Base-by-base conservation (phyloP, 1,284 basidiomycete species). In the Rhodotorula sp. region DNA sequence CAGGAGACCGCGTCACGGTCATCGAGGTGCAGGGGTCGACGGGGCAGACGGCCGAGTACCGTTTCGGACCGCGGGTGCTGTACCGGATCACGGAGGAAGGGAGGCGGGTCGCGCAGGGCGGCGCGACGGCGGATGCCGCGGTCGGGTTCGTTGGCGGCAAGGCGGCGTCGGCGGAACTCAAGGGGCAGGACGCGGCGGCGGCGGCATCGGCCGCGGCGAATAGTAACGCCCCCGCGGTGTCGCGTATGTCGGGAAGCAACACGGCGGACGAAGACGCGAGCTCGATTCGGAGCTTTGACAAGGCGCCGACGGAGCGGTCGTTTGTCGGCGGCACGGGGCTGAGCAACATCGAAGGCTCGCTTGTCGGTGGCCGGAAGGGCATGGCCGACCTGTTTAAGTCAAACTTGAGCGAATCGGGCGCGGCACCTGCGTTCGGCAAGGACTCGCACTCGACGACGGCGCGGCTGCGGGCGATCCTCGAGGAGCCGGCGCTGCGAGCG, bases 31-130 rank as follows among this genome's bases (percentile, higher is more conserved):
- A 68, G 32, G 72, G 69, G 7, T 51, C 30, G 49, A 49, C 64
- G 27, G 65, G 64, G 6, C 58, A 59, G 32, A 68, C 74, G 57
- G 93, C 91, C 66, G 94, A 98, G 82, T 99, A 94, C 84, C 89
- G 93, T 62, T 94, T 92, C 81, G 94, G 93, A 2, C 88, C 91
- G 65, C 94, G 95, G 78, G 92, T 93, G 10, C 88, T 95, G 76
- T 99, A 99, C 84, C 89, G 87, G 79, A 86, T 98, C 77, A 95
- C 95, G 0, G 92, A 94, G 44, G 91, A 94, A 78, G 95, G 95
- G 47, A 86, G 88, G 66, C 85, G 88, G 55, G 83, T 91, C 3
- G 93, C 92, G 53, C 88, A 54, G 49, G 66, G 69, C 5, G 64
- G 53, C 15, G 27, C 32, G 7, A 48, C 13, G 58, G 81, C 19